Evolutionary conservation across 2,329 filamentous ascomycete species (phyloP), one percentile per base, ranked within the genome.

Genomic region (Aspergillus sp.): DNA sequence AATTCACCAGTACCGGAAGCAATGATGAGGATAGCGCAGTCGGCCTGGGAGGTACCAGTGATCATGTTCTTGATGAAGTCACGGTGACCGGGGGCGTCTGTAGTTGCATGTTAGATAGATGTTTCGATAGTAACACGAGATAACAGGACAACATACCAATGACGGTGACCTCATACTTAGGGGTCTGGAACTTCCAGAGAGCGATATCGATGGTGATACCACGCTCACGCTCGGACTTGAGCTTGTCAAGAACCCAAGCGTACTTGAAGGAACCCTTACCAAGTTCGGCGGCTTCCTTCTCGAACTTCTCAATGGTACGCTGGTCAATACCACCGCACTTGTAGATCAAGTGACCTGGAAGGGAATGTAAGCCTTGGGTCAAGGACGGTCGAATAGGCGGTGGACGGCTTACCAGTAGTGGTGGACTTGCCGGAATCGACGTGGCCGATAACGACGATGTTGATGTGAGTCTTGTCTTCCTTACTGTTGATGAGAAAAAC

Each of bases 31-130:
- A 99, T 91, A 78, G 95, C 95, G 85, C 95, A 98, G 80, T 99
- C 95, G 75, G 95, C 95, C 90, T 98, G 95, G 82, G 95, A 99
- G 79, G 95, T 98, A 93, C 95, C 95, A 90, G 95, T 98, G 83
- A 99, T 99, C 95, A 99, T 99, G 93, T 98, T 99, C 93, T 99
- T 99, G 91, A 99, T 98, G 88, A 98, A 99, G 80, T 99, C 95
- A 95, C 95, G 93, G 85, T 99, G 95, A 84, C 95, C 95, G 77
- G 95, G 95, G 81, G 95, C 95, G 78, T 99, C 91, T 90, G 70
- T 9, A 47, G 64, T 55, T 46, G 54, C 43, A n/a, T 35, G 55
- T 67, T 60, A 70, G 66, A 49, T 44, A 21, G 1, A 48, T n/a
- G 7, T 23, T 1, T 33, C 7, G 4, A 11, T 7, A 2, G 1